Evolutionary conservation across 305 asterid genomes (phyloP), one percentile per base, ranked within the genome.

Genomic region (Caryopteris hybrid): DNA sequence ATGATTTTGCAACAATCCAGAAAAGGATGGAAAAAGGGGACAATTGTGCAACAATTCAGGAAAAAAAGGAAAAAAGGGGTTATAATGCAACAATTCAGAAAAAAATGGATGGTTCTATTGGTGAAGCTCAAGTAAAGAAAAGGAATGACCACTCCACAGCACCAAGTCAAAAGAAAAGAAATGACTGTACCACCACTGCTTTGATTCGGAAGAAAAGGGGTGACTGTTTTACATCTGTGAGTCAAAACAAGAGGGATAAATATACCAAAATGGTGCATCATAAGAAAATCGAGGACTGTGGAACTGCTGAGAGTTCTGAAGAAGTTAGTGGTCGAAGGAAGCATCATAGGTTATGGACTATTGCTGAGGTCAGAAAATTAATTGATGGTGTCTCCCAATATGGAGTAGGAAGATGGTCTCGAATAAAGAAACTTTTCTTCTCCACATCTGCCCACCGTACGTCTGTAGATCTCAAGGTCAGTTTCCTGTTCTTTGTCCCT

Each of bases 331-430:
- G 62, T 21, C 76, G 88, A 73, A 83, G 98, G 73, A 92, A 92
- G 82, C 95, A 86, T 79, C 97, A 92, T 69, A 79, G 81, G 34
- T 59, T 87, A 41, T 92, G 98, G 98, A 85, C 88, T 74, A 79
- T 88, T 61, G 61, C 90, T 13, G 98, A 92, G 80, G 96, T 92
- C 56, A 80, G 73, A 63, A 80, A 77, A 78, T 75, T 92, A 77
- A 80, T 92, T 16, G 98, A 92, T 46, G 98, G 97, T 25, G 97
- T 90, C 58, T 80, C 96, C 25, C 88, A 90, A 57, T 81, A 77
- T 74, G 98, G 98, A 51, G 96, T 92, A 53, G 98, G 98, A 66
- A 86, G 86, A 76, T 92, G 98, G 98, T 88, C 91, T 67, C 85
- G 87, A 50, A 90, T 92, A 70, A 92, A 92, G 81, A 90, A 82